These are phyloP conservation scores for Monosporascus sp. DNA, from an alignment of 2,329 filamentous ascomycete species.

Conservation along the genomic window DNA sequence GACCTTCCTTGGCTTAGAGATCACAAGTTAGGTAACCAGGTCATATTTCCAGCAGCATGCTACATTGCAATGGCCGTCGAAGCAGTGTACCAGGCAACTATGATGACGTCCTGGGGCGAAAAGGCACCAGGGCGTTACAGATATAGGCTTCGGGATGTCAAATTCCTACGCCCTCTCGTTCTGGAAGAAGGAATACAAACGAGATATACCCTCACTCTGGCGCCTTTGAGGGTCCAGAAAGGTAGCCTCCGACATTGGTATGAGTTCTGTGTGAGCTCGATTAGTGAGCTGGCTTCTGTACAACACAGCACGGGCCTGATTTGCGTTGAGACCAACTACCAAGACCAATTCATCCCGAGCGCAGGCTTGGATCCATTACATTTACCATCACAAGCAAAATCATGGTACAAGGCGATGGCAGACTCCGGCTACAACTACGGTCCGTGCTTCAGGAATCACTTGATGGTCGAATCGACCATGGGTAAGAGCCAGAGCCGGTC, in stretches of 20 bases:
- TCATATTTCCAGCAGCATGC: constrained; percentile 34
- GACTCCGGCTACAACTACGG: constrained; percentile 22
- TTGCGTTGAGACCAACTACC: too few species aligned
- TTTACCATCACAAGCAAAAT: neutral
- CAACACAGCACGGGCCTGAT: too few species aligned
- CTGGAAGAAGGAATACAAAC: too few species aligned
- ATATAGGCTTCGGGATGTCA: constrained; percentile 9
- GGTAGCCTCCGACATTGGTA: too few species aligned
- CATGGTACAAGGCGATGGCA: constrained; percentile 22
- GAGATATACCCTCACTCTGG: too few species aligned
- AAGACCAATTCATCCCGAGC: too few species aligned
- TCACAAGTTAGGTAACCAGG: constrained; percentile 36
- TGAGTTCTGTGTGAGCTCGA: too few species aligned
- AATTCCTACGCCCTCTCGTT: too few species aligned
- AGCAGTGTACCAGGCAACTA: too few species aligned
- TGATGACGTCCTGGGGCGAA: too few species aligned
- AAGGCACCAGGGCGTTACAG: constrained; percentile 10
- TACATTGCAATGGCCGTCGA: constrained; percentile 25
- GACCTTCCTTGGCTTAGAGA: constrained; percentile 35
- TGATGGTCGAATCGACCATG: constrained; percentile 3
- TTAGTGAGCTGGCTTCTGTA: too few species aligned
- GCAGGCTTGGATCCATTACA: neutral
- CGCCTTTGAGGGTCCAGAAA: too few species aligned
- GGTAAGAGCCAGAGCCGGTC: constrained; percentile 5
- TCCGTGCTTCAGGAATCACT: constrained; percentile 8